Evolutionary conservation across 1,284 basidiomycete genomes (phyloP).

Genomic region (Xerocomus amazonicus): DNA sequence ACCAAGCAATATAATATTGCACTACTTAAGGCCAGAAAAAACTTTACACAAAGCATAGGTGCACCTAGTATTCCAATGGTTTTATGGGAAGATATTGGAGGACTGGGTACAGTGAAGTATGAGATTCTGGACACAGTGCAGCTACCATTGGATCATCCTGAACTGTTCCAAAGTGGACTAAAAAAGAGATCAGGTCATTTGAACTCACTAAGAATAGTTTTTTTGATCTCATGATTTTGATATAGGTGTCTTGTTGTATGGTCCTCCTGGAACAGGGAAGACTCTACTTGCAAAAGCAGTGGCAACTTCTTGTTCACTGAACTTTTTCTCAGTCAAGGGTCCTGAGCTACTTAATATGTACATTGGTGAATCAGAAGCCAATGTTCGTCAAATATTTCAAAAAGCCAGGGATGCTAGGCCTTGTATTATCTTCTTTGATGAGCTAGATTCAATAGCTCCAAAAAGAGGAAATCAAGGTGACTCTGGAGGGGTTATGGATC

Average conservation of each 20-base stretch:
- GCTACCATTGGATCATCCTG: constrained; percentile 90
- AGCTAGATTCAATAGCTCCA: constrained; percentile 95
- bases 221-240: not conserved
- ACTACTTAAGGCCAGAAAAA: constrained; percentile 70
- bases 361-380: constrained; percentile 97
- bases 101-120: constrained; percentile 82
- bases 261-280: constrained; percentile 96
- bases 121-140: constrained; percentile 98
- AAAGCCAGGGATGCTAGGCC: constrained; percentile 87
- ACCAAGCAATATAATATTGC: constrained; percentile 73
- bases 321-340: constrained; percentile 96
- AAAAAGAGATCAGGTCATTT: constrained; percentile 88
- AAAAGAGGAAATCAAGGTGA: constrained; percentile 94
- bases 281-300: constrained; percentile 93
- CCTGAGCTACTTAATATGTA: constrained; percentile 98
- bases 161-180: constrained; percentile 88
- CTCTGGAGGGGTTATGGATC: constrained; percentile 95
- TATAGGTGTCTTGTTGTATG: constrained; percentile 83
- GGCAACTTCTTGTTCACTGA: constrained; percentile 88
- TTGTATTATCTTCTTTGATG: constrained; percentile 97
- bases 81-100: constrained; percentile 97
- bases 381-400: constrained; percentile 90
- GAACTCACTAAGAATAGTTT: not conserved
- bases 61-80: constrained; percentile 97
- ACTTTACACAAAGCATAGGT: constrained; percentile 91